Conservation (phyloP, 2,329 filamentous ascomycete species). For the Tolypocladium cylindrosporum region DNA sequence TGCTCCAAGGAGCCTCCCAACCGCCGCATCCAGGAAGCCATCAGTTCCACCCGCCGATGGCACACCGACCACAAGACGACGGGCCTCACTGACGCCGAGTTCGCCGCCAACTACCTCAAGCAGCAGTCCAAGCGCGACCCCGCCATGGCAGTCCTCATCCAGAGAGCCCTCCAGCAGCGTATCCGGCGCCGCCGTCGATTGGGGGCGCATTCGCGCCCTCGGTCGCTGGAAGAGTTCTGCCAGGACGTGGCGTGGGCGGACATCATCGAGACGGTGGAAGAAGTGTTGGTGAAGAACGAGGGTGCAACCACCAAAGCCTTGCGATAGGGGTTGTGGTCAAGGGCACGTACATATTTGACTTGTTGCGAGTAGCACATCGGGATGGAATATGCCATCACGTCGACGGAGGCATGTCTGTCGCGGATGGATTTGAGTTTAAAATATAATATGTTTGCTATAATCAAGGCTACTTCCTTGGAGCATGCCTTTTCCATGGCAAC, state of each 20-base stretch:
- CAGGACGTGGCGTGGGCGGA: constrained; percentile 20
- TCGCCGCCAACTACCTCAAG: constrained; percentile 21
- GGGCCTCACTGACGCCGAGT: constrained; percentile 16
- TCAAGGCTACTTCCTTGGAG: background rate
- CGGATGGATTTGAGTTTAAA: background rate
- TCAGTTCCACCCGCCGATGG: constrained; percentile 27
- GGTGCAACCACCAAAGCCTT: constrained; percentile 10
- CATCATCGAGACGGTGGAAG: constrained; percentile 20
- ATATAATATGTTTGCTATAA: background rate
- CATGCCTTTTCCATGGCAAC: background rate
- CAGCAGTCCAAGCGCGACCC: constrained; percentile 26
- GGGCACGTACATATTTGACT: background rate
- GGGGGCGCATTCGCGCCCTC: constrained; percentile 7
- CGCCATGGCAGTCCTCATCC: constrained; percentile 21
- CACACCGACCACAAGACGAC: constrained; percentile 27
- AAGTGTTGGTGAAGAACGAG: constrained; percentile 17
- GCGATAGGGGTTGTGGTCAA: background rate
- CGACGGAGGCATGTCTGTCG: background rate
- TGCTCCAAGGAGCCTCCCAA: constrained; percentile 5
- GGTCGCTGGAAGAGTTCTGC: constrained; percentile 23
- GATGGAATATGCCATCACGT: background rate
- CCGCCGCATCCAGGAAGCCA: constrained; percentile 21
- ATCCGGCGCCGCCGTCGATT: constrained; percentile 6
- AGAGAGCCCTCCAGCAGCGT: constrained; percentile 18
- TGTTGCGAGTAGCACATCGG: background rate